Percentiles rank a stretch among this genome's conserved stretches.
These are phyloP conservation scores for Endoconidiophora laricicola DNA, from an alignment of 2,329 filamentous ascomycete species.

Conservation along the genomic window DNA sequence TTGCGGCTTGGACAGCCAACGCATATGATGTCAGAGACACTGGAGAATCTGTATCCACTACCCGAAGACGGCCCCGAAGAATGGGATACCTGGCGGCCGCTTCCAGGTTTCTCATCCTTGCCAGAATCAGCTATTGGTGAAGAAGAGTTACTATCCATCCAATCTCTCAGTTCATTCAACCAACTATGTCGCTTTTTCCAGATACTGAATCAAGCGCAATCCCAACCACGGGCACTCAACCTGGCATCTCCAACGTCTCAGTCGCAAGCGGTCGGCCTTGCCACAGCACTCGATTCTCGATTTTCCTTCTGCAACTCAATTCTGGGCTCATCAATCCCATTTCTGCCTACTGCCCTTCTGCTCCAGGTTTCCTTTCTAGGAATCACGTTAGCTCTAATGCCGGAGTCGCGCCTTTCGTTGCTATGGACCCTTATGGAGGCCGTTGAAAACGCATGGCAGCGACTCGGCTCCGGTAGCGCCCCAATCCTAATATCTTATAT, in stretches of 20 bases:
- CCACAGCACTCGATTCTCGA: conserved; percentile 20
- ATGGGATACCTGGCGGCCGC: conserved; percentile 55
- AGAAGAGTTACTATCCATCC: conserved; percentile 12
- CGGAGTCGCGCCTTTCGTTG: conserved; percentile 21
- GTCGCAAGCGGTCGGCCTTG: conserved; percentile 16
- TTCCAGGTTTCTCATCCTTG: conserved; percentile 21
- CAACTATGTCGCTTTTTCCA: conserved; percentile 25
- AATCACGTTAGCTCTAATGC: conserved; percentile 21
- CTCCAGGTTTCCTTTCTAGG: conserved; percentile 24
- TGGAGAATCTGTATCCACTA: conserved; percentile 28
- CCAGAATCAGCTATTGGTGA: neutral
- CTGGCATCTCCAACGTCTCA: conserved; percentile 9
- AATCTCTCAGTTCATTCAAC: conserved; percentile 26
- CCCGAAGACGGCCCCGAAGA: conserved; percentile 54
- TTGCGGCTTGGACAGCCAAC: conserved; percentile 32
- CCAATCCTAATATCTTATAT: conserved; percentile 22
- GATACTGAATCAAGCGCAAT: conserved; percentile 18
- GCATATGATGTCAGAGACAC: conserved; percentile 32
- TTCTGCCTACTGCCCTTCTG: conserved; percentile 22
- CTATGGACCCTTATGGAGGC: conserved; percentile 23
- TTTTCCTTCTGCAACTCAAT: conserved; percentile 26
- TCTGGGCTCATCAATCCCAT: conserved; percentile 21
- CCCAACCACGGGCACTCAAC: neutral
- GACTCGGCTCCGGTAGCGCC: conserved; percentile 22
- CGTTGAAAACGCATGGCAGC: conserved; percentile 16